Evolutionary conservation across 129 eudicot genomes (phyloP).

Genomic region (Centella asiatica): DNA sequence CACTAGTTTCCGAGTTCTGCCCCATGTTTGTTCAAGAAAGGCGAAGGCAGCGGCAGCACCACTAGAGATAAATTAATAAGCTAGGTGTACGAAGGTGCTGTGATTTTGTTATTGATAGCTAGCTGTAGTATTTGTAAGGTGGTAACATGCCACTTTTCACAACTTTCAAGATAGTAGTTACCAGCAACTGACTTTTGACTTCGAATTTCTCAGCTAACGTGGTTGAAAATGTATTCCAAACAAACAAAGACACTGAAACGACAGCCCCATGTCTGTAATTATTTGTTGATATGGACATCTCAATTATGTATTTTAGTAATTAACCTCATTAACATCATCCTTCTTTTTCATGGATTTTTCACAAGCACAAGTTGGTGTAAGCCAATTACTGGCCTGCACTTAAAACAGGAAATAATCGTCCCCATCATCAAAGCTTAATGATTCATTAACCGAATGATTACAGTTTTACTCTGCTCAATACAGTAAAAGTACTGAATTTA

Average conservation of each 20-base stretch:
- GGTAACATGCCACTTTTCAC: neutral
- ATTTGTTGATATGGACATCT: neutral
- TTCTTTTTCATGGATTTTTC: too few relatives aligned
- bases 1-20: neutral
- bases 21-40: conserved; percentile 3
- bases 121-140: too few relatives aligned
- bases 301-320: neutral
- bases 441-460: too few relatives aligned
- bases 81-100: neutral
- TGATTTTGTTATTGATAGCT: too few relatives aligned
- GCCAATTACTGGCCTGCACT: too few relatives aligned
- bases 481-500: too few relatives aligned
- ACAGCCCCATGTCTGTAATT: neutral
- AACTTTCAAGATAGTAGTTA: conserved; percentile 4
- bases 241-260: neutral
- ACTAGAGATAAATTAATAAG: neutral
- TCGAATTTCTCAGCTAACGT: neutral
- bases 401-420: too few relatives aligned
- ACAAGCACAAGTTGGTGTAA: too few relatives aligned
- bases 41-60: neutral
- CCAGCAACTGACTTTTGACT: neutral
- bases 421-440: too few relatives aligned
- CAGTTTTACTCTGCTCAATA: too few relatives aligned
- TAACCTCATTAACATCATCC: too few relatives aligned
- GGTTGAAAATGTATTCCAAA: neutral